phyloP scores from a whole-genome alignment of 2,329 filamentous ascomycete genomes.

The Rhynchosporium graminicola region DNA sequence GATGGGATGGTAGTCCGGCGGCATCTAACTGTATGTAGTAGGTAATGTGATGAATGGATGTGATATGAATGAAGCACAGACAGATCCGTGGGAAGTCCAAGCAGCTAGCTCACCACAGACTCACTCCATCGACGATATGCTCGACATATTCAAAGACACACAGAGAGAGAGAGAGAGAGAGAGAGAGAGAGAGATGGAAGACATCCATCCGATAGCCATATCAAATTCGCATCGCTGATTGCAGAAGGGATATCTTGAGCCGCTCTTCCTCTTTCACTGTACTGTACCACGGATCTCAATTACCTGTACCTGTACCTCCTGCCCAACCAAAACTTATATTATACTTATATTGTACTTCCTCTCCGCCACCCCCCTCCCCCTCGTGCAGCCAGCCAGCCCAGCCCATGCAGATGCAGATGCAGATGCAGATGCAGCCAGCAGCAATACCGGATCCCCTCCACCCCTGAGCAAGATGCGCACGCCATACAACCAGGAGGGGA shows the following conservation, averaged over 20 bases:
- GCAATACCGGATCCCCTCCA: neutral
- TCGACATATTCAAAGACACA: no score
- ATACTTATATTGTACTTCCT: neutral
- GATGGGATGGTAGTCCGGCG: neutral
- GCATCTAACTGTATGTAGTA: neutral
- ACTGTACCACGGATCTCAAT: no score
- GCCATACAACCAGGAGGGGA: neutral
- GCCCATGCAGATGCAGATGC: neutral
- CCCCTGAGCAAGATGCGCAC: slow-evolving; percentile 8
- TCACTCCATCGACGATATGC: no score
- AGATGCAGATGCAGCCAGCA: no score
- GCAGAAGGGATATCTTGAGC: no score
- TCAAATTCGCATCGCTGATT: no score
- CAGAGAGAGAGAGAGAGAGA: no score
- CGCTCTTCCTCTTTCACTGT: no score
- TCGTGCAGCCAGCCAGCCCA: neutral
- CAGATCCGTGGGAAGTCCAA: neutral
- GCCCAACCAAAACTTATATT: no score
- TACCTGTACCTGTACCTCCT: no score
- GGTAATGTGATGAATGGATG: slow-evolving; percentile 6
- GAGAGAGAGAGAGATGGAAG: no score
- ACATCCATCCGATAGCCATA: no score
- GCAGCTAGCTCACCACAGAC: neutral
- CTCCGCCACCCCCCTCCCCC: neutral
- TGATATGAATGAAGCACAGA: neutral